Conservation (phyloP, 148 eudicot genomes). For the Fagopyrum homotropicum region DNA sequence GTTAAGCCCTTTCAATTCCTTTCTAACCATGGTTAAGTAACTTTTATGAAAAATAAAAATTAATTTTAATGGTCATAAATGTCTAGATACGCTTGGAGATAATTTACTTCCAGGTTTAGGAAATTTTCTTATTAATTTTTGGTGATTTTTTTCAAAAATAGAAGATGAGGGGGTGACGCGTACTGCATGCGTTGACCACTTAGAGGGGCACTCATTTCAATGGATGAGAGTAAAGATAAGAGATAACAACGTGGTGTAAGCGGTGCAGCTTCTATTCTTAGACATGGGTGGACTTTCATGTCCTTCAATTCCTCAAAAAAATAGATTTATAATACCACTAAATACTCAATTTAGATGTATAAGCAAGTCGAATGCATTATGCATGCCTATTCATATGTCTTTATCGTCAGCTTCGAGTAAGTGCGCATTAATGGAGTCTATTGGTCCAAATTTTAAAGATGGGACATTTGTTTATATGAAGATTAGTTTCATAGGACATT, state of each 20-base stretch:
- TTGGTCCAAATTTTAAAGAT: too few species aligned
- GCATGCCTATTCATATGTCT: too few species aligned
- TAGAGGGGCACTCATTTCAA: not conserved
- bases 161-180: not conserved
- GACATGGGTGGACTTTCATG: not conserved
- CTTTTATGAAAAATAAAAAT: not conserved
- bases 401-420: too few species aligned
- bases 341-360: too few species aligned
- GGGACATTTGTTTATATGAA: too few species aligned
- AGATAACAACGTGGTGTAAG: not conserved
- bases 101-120: not conserved
- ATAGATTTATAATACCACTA: not conserved
- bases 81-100: not conserved
- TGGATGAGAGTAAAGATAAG: not conserved
- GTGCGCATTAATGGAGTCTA: too few species aligned
- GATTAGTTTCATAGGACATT: too few species aligned
- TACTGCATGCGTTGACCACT: not conserved
- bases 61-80: too few species aligned
- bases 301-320: not conserved
- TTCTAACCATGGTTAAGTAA: not conserved
- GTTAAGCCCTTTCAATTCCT: not conserved
- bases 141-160: not conserved
- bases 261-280: not conserved
- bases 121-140: not conserved
- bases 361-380: too few species aligned